These are phyloP conservation scores for Coccomyxa sp. DNA, from an alignment of 139 green algal genomes.

Conservation along the genomic window DNA sequence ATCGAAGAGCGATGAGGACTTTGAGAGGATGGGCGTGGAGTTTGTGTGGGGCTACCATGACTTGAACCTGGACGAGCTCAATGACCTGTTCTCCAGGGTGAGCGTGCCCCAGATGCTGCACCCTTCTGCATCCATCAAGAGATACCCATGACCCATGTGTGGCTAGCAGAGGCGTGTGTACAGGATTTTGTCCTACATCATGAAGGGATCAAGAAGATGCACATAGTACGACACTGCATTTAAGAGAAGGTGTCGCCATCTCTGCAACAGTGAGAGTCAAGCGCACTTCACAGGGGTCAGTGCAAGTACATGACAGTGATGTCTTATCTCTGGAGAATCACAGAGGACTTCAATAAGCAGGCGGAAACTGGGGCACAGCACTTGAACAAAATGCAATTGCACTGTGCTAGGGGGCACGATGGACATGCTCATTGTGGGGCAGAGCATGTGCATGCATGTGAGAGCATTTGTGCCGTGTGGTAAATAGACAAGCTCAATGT, in stretches of 20 bases:
- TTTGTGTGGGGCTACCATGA: slow-evolving; percentile 63
- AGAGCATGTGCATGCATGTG: too few species aligned
- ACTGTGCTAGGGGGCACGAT: neutral
- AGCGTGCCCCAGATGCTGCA: neutral
- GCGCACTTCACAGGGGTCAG: neutral
- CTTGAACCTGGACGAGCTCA: slow-evolving; percentile 70
- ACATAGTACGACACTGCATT: neutral
- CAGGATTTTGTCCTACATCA: neutral
- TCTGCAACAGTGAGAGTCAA: neutral
- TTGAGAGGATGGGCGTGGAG: slow-evolving; percentile 55
- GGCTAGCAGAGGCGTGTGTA: neutral
- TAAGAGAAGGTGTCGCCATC: neutral
- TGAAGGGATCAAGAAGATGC: neutral
- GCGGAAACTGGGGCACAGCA: neutral
- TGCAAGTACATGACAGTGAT: too few species aligned
- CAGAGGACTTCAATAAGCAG: neutral
- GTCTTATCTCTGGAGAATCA: too few species aligned
- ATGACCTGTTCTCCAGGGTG: slow-evolving; percentile 83
- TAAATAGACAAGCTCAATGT: too few species aligned
- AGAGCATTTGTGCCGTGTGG: too few species aligned
- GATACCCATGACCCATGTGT: too few species aligned
- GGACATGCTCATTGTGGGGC: too few species aligned
- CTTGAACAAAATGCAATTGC: neutral
- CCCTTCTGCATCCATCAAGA: neutral
- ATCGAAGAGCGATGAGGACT: slow-evolving; percentile 60